Base-by-base conservation (phyloP, 257 asterid species). In the Solanum lignicaule region DNA sequence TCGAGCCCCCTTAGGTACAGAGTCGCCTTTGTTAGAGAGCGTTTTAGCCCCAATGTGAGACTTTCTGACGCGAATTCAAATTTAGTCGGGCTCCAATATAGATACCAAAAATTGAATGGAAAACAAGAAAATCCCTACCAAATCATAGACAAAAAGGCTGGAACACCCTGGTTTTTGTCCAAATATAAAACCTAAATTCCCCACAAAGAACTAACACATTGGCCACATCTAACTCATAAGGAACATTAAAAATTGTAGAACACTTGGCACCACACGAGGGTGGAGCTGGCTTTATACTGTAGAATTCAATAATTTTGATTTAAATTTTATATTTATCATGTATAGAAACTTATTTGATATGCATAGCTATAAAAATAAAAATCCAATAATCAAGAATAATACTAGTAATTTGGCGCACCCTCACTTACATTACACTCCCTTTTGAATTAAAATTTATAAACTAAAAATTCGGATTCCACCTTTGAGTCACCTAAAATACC, bases 11-110 rank as follows among this genome's bases (percentile, higher is more conserved):
- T 48, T 48, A 0, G 4, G 0, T 48, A 15, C 3, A 0, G 0
- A 48, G 3, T 5, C 3, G 0, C 2, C 58, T 48, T 2, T 48
- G 0, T 5, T 48, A 48, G 21, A 2, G 21, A 48, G 21, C 0
- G 1, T 15, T 43, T 48, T 48, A 48, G 3, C 21, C 1, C 0
- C 3, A 48, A 15, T 48, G 3, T 48, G 21, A 5, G 0, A 48
- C 21, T 48, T 5, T 0, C 3, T 2, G 0, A 48, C 5, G 2
- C 1, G 3, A 48, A 48, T 48, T 0, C 20, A 0, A 5, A 48
- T 48, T 15, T 48, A 48, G 2, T 15, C 7, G 0, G 1, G 1
- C 21, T 15, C 8, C 0, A 15, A 15, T 0, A 5, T 15, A 5
- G 0, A 48, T 46, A 14, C 18, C 7, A 1, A 46, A 46, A 0